A percentile compares a stretch with the other conserved stretches of the same genome.
Evolutionary conservation across 306 rosid genomes (phyloP).

Genomic region (Boehmeria nivea): DNA sequence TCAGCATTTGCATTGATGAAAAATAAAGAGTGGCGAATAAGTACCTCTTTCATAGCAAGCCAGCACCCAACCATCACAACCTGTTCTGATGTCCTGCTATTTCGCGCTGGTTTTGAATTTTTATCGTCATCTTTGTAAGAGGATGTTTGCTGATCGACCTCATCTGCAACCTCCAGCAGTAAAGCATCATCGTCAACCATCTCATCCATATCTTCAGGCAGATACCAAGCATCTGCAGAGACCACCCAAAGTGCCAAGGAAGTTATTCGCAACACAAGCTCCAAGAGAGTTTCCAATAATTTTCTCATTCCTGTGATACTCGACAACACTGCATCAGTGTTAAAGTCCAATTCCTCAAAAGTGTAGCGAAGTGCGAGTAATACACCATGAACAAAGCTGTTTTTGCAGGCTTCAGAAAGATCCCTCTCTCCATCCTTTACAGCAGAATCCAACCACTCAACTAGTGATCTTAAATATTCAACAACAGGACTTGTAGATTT

Average conservation of each 20-base stretch:
- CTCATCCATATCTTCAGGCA: constrained; percentile 91
- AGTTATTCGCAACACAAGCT: constrained; percentile 76
- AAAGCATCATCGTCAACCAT: constrained; percentile 58
- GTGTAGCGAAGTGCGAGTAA: constrained; percentile 82
- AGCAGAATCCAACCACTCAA: constrained; percentile 74
- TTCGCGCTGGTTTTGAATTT: constrained; percentile 34
- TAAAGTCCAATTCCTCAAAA: constrained; percentile 93
- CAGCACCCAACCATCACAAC: constrained; percentile 98
- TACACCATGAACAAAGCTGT: constrained; percentile 92
- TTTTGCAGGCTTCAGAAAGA: constrained; percentile 78
- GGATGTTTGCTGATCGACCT: constrained; percentile 33
- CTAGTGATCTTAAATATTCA: constrained; percentile 64
- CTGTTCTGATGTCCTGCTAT: constrained; percentile 68
- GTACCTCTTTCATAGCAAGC: constrained; percentile 99
- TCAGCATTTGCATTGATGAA: constrained; percentile 7
- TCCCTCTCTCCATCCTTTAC: constrained; percentile 76
- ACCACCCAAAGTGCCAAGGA: constrained; percentile 93
- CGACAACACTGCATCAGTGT: constrained; percentile 44
- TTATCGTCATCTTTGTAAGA: constrained; percentile 41
- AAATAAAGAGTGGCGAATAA: constrained; percentile 3
- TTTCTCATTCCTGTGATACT: constrained; percentile 53
- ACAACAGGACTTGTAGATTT: constrained; percentile 47
- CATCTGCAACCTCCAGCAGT: constrained; percentile 52
- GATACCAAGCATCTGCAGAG: constrained; percentile 92
- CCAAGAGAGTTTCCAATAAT: constrained; percentile 64